These are phyloP conservation scores for Podospora bellae-mahoneyi DNA, from an alignment of 495 filamentous ascomycete genomes.

Conservation along the genomic window DNA sequence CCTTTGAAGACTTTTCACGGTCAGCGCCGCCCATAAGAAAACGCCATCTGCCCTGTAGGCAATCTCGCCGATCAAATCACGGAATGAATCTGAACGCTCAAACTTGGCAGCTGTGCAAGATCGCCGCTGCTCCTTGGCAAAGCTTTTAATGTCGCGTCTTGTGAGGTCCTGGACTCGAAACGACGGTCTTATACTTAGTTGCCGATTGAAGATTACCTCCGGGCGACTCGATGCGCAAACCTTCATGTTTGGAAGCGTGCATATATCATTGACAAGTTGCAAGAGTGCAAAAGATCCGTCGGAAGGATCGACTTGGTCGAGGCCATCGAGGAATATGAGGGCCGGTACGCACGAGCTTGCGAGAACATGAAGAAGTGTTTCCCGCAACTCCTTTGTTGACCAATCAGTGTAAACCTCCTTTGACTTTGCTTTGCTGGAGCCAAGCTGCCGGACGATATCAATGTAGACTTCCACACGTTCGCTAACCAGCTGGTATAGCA, in stretches of 20 bases:
- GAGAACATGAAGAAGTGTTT: not conserved
- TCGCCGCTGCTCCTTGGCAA: not conserved
- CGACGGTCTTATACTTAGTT: no score
- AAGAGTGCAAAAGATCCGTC: not conserved
- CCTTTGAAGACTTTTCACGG: not conserved
- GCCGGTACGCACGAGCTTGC: not conserved
- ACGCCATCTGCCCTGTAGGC: not conserved
- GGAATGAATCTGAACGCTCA: no score
- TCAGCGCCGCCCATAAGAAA: slow-evolving; percentile 3
- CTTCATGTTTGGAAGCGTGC: not conserved
- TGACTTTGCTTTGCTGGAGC: no score
- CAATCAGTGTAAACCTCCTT: not conserved
- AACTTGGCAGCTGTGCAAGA: not conserved
- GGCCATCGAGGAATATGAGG: not conserved
- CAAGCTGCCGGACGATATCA: not conserved
- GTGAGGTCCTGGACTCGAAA: no score
- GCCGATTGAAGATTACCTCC: not conserved
- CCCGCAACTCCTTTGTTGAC: not conserved
- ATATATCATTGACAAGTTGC: not conserved
- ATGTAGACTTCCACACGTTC: no score
- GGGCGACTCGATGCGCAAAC: not conserved
- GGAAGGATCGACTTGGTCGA: not conserved
- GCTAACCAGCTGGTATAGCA: not conserved
- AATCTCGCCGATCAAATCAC: not conserved
- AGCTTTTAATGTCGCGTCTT: no score